These are phyloP conservation scores for Geotrichum ghanense DNA, from an alignment of 805 yeast species.

Conservation along the genomic window DNA sequence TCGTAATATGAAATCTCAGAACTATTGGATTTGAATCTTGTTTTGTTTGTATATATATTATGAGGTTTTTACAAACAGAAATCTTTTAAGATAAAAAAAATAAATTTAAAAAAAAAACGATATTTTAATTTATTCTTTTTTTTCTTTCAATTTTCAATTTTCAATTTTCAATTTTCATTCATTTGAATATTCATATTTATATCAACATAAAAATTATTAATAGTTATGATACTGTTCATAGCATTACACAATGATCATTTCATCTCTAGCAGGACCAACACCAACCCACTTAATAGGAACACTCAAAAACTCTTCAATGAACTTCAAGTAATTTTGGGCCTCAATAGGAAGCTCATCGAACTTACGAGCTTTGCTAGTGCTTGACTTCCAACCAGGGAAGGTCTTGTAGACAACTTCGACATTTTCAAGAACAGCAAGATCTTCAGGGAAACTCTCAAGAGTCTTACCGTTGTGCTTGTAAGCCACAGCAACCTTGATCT, in stretches of 20 bases:
- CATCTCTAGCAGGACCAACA: conserved; percentile 94
- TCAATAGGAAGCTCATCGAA: conserved; percentile 79
- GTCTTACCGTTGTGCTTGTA: conserved; percentile 71
- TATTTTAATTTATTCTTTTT: no score
- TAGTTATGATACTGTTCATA: no score
- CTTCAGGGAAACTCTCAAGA: conserved; percentile 83
- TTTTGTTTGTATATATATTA: no score
- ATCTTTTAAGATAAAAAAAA: no score
- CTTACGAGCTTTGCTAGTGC: conserved; percentile 57
- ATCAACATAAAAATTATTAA: no score
- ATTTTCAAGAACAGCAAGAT: conserved; percentile 65
- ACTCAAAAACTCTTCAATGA: conserved; percentile 70
- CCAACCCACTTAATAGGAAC: conserved; percentile 96
- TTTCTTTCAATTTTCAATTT: no score
- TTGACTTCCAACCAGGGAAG: conserved; percentile 88
- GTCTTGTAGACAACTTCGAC: conserved; percentile 89
- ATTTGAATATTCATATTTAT: conserved; percentile 17
- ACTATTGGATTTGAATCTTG: no score
- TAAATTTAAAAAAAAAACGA: no score
- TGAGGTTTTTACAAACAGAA: no score
- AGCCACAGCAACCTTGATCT: conserved; percentile 77
- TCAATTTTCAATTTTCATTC: no score
- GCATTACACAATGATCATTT: conserved; percentile 58
- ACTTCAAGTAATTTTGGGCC: conserved; percentile 75
- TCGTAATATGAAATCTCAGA: no score